A percentile compares a stretch with the other conserved stretches of the same genome.
Evolutionary conservation across 345 rosid genomes (phyloP).

Genomic region (Raphanus sativus): DNA sequence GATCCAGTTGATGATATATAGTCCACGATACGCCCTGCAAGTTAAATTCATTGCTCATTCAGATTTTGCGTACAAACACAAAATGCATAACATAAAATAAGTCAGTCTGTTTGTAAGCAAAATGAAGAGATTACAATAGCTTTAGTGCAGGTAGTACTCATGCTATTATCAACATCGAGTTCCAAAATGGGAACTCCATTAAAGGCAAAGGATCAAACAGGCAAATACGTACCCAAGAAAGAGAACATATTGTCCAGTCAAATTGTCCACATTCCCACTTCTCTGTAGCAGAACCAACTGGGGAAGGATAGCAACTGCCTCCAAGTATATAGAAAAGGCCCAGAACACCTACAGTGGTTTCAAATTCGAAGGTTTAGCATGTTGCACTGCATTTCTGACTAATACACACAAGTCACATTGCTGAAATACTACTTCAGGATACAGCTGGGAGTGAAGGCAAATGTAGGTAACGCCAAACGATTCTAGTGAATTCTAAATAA

Average conservation of each 20-base stretch:
- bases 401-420: slow-evolving; percentile 3
- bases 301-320: slow-evolving; percentile 94
- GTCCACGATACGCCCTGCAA: slow-evolving; percentile 81
- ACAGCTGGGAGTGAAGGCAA: slow-evolving; percentile 3
- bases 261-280: slow-evolving; percentile 94
- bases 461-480: not conserved
- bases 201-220: slow-evolving; percentile 15
- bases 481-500: slow-evolving; percentile 3
- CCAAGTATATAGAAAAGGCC: slow-evolving; percentile 94
- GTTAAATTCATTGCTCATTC: slow-evolving; percentile 9
- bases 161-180: not conserved
- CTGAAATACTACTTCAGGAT: not conserved
- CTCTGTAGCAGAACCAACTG: slow-evolving; percentile 86
- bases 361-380: slow-evolving; percentile 1
- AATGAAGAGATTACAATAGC: not conserved
- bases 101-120: not conserved
- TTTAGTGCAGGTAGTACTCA: not conserved
- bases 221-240: slow-evolving; percentile 75
- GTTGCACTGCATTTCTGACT: not conserved
- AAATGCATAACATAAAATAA: not conserved
- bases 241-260: slow-evolving; percentile 92
- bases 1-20: slow-evolving; percentile 89
- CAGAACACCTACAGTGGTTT: slow-evolving; percentile 59
- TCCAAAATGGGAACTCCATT: not conserved
- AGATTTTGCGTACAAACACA: not conserved